Evolutionary conservation across 2,329 filamentous ascomycete genomes (phyloP).

Genomic region (Cytospora piceicola): DNA sequence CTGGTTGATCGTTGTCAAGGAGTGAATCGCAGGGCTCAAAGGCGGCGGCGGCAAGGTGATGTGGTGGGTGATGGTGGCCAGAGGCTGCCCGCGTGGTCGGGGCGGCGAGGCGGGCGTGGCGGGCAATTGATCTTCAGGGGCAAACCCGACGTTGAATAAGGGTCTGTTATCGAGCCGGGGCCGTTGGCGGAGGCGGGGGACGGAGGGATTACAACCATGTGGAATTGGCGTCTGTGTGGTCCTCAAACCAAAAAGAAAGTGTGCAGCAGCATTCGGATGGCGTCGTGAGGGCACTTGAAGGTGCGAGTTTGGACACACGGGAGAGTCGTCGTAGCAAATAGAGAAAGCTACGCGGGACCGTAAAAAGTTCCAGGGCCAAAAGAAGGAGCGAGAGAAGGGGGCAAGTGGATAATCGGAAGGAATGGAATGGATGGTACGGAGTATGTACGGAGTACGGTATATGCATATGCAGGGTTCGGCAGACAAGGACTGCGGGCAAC

Average conservation of each 20-base stretch:
- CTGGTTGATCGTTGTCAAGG: neutral
- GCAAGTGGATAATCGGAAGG: conserved; percentile 4
- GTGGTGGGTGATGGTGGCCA: conserved; percentile 2
- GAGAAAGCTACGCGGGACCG: neutral
- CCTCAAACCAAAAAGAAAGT: conserved; percentile 3
- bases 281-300: neutral
- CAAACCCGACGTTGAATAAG: conserved; percentile 7
- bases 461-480: conserved; percentile 1
- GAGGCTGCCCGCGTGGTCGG: conserved; percentile 15
- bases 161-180: conserved; percentile 16
- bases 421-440: neutral
- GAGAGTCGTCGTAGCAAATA: neutral
- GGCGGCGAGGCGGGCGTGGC: conserved; percentile 9
- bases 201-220: conserved; percentile 26
- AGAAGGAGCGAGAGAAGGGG: neutral
- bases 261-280: neutral
- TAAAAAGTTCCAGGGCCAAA: neutral
- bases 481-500: neutral
- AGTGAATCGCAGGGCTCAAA: neutral
- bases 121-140: conserved; percentile 27
- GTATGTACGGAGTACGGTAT: neutral
- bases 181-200: conserved; percentile 25
- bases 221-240: conserved; percentile 11
- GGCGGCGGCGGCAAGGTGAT: conserved; percentile 5
- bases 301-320: neutral